phyloP scores from a whole-genome alignment of 345 rosid species.

The Xanthoceras sorbifolium region DNA sequence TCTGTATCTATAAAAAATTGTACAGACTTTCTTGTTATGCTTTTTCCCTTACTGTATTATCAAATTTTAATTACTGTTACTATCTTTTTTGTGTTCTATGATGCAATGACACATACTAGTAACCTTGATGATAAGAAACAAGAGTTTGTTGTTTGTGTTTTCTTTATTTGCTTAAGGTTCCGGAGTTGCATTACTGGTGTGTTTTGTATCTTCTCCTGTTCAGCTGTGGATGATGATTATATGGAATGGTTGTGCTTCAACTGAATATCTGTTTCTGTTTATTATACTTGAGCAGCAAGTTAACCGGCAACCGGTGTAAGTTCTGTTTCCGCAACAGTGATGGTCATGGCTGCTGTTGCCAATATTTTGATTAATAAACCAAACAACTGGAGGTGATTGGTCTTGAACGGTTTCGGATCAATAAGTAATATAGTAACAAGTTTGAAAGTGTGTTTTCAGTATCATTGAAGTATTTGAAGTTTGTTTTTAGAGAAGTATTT shows the following conservation, averaged over 20 bases:
- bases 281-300: not conserved
- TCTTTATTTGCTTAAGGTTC: not conserved
- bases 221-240: not conserved
- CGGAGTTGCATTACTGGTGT: not conserved
- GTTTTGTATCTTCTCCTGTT: not conserved
- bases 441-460: not conserved
- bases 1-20: slow-evolving; percentile 31
- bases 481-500: not conserved
- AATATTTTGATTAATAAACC: too few species aligned
- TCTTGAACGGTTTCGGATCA: not conserved
- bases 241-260: not conserved
- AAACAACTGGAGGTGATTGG: too few species aligned
- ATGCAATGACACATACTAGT: not conserved
- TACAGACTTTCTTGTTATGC: slow-evolving; percentile 30
- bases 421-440: too few species aligned
- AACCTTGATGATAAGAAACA: too few species aligned
- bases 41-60: slow-evolving; percentile 19
- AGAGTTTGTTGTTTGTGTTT: not conserved
- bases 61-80: not conserved
- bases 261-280: not conserved
- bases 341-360: not conserved
- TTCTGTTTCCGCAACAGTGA: not conserved
- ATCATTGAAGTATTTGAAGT: too few species aligned
- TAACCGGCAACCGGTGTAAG: not conserved
- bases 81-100: not conserved